Evolutionary conservation across 1,284 basidiomycete genomes (phyloP).

Genomic region (Rhodotorula sp.): DNA sequence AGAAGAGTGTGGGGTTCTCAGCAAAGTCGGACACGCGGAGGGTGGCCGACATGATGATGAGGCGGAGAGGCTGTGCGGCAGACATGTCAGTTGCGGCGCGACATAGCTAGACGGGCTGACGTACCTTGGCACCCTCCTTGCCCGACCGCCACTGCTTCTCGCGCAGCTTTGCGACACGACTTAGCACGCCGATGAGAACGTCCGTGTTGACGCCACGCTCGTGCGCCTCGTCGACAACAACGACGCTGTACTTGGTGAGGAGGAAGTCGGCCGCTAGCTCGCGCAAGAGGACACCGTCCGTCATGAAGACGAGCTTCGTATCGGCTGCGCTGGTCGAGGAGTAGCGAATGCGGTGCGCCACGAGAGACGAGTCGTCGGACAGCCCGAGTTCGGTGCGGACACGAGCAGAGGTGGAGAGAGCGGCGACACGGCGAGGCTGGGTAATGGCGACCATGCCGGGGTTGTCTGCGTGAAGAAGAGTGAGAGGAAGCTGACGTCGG

Average conservation of each 20-base stretch:
- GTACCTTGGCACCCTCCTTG: conserved; percentile 64
- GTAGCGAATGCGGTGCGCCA: conserved; percentile 97
- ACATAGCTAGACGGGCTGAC: background rate
- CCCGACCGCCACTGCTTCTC: conserved; percentile 83
- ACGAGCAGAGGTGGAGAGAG: conserved; percentile 90
- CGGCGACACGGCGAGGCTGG: conserved; percentile 95
- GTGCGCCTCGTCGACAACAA: conserved; percentile 97
- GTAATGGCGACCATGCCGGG: conserved; percentile 98
- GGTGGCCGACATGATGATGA: conserved; percentile 99
- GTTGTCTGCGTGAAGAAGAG: conserved; percentile 64
- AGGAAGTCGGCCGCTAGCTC: conserved; percentile 91
- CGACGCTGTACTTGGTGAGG: conserved; percentile 84
- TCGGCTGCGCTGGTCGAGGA: conserved; percentile 85
- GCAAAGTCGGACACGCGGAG: conserved; percentile 91
- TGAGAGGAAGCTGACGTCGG: background rate
- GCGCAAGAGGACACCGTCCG: conserved; percentile 92
- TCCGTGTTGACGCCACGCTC: conserved; percentile 98
- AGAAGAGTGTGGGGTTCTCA: conserved; percentile 80
- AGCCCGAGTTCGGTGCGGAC: conserved; percentile 86
- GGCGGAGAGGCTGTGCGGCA: conserved; percentile 68
- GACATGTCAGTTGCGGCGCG: background rate
- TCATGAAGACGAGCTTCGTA: conserved; percentile 99
- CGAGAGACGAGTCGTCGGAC: conserved; percentile 62
- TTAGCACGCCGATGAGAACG: conserved; percentile 92
- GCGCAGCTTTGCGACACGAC: conserved; percentile 82